Evolutionary conservation across 2,329 filamentous ascomycete species (phyloP), one percentile per base, ranked within the genome.

Genomic region (Exophiala sp.): DNA sequence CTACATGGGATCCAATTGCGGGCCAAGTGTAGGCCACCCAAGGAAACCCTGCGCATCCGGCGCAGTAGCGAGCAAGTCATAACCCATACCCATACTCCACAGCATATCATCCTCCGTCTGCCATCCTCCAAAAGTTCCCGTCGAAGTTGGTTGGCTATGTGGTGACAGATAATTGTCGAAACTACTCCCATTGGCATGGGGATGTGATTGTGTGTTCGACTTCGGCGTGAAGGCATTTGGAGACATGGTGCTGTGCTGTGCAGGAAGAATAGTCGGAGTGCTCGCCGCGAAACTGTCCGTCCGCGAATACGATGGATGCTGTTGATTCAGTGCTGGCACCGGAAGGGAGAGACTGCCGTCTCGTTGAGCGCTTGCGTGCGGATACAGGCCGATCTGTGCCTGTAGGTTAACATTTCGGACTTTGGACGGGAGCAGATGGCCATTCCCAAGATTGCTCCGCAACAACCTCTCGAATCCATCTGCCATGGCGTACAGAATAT

Each of bases 401-500:
- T 48, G 34, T 20, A 11, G 47, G 40, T 55, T 50, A 9, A 18
- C 46, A 34, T 41, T 41, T 12, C 21, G 9, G 11, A 38, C 46
- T 43, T 47, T 32, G 7, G 16, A 7, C 3, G 38, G 10, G 6
- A 20, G 7, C 21, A 33, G 3, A 11, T 24, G 35, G 4, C 21
- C 39, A 39, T 46, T 44, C 20, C 45, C 60, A 16, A 61, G 36
- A 47, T 58, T 62, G 12, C 57, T 50, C n/a, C 50, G 43, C 14
- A 63, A 46, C 16, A 63, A 40, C 38, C 62, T 49, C 44, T 63
- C 60, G 33, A 63, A 63, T 8, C 62, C 62, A 38, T 54, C 57
- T 18, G 62, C 62, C 62, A 63, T 63, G 35, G 56, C 58, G 33
- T 61, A 63, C 12, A 63, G 41, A n/a, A 63, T 61, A 42, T 63